Percentiles rank a stretch among this genome's conserved stretches.
Conservation (phyloP, 2,329 filamentous ascomycete species). For the Gnomoniopsis smithogilvyi region DNA sequence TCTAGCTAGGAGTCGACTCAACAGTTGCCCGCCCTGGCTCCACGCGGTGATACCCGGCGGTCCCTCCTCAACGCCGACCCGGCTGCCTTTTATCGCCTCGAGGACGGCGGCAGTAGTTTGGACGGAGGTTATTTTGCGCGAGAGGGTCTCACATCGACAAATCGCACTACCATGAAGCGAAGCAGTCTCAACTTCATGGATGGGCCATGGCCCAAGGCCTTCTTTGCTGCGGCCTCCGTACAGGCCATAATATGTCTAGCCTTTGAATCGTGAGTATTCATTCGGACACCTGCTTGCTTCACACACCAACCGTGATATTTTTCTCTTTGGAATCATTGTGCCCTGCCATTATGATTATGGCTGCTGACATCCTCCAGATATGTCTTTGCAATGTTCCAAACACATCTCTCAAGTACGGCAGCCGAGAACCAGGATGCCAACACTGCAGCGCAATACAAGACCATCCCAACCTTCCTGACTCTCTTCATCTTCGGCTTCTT, state of each 20-base stretch:
- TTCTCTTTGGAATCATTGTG: slow-evolving; percentile 16
- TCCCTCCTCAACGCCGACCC: slow-evolving; percentile 39
- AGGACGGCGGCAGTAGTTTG: slow-evolving; percentile 23
- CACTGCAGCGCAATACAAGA: slow-evolving; percentile 54
- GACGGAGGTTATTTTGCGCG: slow-evolving; percentile 32
- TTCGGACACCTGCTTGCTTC: no score
- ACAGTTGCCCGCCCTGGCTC: slow-evolving; percentile 42
- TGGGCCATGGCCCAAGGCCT: slow-evolving; percentile 84
- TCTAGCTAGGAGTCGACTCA: slow-evolving; percentile 25
- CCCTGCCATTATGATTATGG: not conserved
- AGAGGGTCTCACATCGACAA: slow-evolving; percentile 30
- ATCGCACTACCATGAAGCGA: slow-evolving; percentile 30
- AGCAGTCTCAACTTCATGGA: slow-evolving; percentile 72
- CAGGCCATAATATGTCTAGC: slow-evolving; percentile 80
- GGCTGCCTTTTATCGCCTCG: slow-evolving; percentile 22
- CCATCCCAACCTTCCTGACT: slow-evolving; percentile 92
- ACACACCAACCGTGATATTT: no score
- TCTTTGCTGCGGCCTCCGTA: slow-evolving; percentile 68
- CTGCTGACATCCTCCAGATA: slow-evolving; percentile 53
- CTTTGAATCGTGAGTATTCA: slow-evolving; percentile 73
- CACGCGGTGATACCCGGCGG: slow-evolving; percentile 41
- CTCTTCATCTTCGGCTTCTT: slow-evolving; percentile 97
- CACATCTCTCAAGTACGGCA: slow-evolving; percentile 36
- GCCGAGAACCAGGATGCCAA: slow-evolving; percentile 34
- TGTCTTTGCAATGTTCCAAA: slow-evolving; percentile 84